Conservation (phyloP, 345 rosid genomes). For the Lagerstroemia speciosa region DNA sequence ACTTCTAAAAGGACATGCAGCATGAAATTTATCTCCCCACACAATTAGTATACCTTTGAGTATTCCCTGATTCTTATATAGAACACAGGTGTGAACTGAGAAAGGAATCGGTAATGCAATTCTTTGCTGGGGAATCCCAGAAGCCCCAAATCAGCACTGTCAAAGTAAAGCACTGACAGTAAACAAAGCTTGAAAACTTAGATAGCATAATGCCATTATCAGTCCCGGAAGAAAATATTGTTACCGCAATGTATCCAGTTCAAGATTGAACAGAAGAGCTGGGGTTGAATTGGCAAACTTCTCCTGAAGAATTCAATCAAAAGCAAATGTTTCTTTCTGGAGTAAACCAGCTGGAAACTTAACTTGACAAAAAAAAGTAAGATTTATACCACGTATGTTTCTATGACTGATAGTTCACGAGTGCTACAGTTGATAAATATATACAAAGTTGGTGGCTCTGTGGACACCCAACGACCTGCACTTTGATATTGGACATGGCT, state of each 20-base stretch:
- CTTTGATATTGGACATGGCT: background rate
- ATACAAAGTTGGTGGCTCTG: constrained; percentile 72
- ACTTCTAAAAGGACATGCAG: constrained; percentile 11
- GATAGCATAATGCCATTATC: constrained; percentile 7
- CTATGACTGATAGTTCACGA: constrained; percentile 70
- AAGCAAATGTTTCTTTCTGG: background rate
- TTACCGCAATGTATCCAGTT: constrained; percentile 91
- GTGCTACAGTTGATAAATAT: constrained; percentile 85
- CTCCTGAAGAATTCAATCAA: constrained; percentile 49
- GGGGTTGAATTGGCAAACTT: constrained; percentile 73
- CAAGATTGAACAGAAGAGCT: constrained; percentile 81
- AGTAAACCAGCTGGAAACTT: background rate
- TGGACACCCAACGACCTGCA: constrained; percentile 74
- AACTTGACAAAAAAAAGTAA: background rate
- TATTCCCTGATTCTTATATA: constrained; percentile 83
- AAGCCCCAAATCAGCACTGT: constrained; percentile 91
- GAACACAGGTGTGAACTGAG: constrained; percentile 77
- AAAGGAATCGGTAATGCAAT: constrained; percentile 85
- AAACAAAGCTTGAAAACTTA: constrained; percentile 7
- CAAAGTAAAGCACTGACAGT: constrained; percentile 19
- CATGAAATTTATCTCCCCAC: constrained; percentile 4
- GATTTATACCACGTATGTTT: constrained; percentile 81
- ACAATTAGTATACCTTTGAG: constrained; percentile 55
- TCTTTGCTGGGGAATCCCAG: constrained; percentile 91
- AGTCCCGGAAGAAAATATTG: constrained; percentile 10